Percentiles rank a stretch among this genome's conserved stretches.
These are phyloP conservation scores for Moesziomyces parantarcticus DNA, from an alignment of 1,284 basidiomycete genomes.

Conservation along the genomic window DNA sequence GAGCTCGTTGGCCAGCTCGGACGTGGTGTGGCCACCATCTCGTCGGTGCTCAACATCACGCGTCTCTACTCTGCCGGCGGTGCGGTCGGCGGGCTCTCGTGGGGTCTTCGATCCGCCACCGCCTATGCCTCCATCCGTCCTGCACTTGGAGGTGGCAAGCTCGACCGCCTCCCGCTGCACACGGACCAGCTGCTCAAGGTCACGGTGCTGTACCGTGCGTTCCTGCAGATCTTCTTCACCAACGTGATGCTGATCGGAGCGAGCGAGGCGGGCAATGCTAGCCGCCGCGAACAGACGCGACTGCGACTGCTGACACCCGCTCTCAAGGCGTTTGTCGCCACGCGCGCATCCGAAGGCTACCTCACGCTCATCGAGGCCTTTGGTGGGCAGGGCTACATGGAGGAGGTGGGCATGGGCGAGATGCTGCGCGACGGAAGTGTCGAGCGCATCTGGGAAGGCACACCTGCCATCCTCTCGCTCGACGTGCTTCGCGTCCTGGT, in stretches of 20 bases:
- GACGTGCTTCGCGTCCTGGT: conserved; percentile 74
- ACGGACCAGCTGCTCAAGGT: conserved; percentile 70
- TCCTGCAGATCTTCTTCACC: conserved; percentile 84
- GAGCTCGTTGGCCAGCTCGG: conserved; percentile 76
- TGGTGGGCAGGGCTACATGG: conserved; percentile 85
- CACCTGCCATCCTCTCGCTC: conserved; percentile 74
- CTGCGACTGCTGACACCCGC: conserved; percentile 78
- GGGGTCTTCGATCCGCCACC: conserved; percentile 46
- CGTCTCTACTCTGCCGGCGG: conserved; percentile 68
- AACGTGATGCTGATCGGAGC: conserved; percentile 90
- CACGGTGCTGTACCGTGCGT: conserved; percentile 72
- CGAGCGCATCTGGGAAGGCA: conserved; percentile 83
- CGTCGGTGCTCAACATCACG: conserved; percentile 74
- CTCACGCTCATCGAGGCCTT: conserved; percentile 80
- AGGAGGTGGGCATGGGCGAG: conserved; percentile 72
- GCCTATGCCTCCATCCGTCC: conserved; percentile 49
- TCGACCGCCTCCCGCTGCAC: conserved; percentile 67
- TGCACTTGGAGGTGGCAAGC: conserved; percentile 76
- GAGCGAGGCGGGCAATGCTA: conserved; percentile 92
- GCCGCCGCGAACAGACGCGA: conserved; percentile 90
- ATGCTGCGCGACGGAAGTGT: conserved; percentile 77
- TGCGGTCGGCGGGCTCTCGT: conserved; percentile 35
- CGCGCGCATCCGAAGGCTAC: conserved; percentile 75
- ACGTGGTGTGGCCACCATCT: conserved; percentile 77
- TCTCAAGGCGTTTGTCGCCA: conserved; percentile 78